Percentiles rank a stretch among this genome's conserved stretches.
Evolutionary conservation across 2,329 filamentous ascomycete genomes (phyloP).

Genomic region (Penicillium sp.): DNA sequence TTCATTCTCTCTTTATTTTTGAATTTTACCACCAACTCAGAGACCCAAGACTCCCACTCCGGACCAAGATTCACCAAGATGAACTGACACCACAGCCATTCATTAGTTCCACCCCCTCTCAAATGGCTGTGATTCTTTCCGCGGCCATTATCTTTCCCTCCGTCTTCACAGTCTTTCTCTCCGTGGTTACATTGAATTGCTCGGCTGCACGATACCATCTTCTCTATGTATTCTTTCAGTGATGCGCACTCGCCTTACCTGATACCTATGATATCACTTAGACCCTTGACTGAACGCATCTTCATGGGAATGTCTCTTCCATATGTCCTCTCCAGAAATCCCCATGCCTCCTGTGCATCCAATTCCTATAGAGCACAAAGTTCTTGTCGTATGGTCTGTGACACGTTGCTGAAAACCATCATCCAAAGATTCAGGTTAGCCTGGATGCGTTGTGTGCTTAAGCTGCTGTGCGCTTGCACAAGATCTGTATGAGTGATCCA

Average conservation of each 20-base stretch:
- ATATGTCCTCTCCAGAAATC: neutral
- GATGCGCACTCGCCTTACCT: slow-evolving; percentile 3
- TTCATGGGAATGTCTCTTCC: neutral
- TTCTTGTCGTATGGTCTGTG: neutral
- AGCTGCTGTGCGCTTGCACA: neutral
- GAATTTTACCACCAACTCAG: neutral
- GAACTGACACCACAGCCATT: slow-evolving; percentile 10
- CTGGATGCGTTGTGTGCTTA: neutral
- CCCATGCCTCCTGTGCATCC: slow-evolving; percentile 1
- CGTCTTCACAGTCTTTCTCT: neutral
- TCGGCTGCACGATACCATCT: slow-evolving; percentile 3
- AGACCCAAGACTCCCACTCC: slow-evolving; percentile 5
- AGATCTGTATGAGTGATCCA: neutral
- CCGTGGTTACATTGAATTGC: slow-evolving; percentile 8
- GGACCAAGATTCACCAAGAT: slow-evolving; percentile 6
- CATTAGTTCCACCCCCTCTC: neutral
- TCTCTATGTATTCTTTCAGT: slow-evolving; percentile 5
- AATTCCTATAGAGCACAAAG: neutral
- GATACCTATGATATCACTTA: neutral
- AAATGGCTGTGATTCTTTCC: neutral
- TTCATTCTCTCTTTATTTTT: neutral
- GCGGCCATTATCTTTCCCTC: neutral
- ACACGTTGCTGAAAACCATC: slow-evolving; percentile 4
- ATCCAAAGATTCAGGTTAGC: neutral
- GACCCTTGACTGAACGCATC: neutral